Base-by-base conservation (phyloP, 768 basidiomycete genomes). In the Mycena latifolia region DNA sequence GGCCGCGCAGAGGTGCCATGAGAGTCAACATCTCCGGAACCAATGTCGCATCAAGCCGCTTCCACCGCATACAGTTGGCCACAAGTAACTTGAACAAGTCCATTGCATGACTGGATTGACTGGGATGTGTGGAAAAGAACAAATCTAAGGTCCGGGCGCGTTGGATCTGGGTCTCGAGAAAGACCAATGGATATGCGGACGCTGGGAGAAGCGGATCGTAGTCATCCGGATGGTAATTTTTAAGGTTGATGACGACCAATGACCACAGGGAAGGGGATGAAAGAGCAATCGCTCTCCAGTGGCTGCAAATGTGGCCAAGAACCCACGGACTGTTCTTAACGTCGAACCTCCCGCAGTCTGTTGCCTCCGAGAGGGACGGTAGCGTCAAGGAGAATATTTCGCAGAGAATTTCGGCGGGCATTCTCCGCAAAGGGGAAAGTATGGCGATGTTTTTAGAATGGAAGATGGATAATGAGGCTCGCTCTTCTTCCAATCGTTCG, bases 351-450 rank as follows among this genome's bases (percentile, higher is more conserved):
- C 31, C 31, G 31, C 6, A 33, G 11, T 33, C 31, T 33, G 31
- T 11, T 33, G 31, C 11, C 11, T 33, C 31, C 31, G 5, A 11
- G 6, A 6, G 6, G 31, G 31, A 33, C 11, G 31, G 31, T 11
- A 33, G 11, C 31, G 31, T 33, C 31, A 33, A 11, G 31, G 31
- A 33, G 37, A 64, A 64, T 51, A 64, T 57, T 39, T 64, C 63
- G 48, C 31, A 15, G 14, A 64, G 29, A 17, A 64, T 14, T 41
- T 64, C 63, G 15, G 63, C 24, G 8, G 63, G 63, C 48, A 64
- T 64, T 15, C 63, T n/a, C 33, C 61, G 45, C 17, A n/a, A n/a
- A 62, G 53, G 2, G 53, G 53, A 12, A 1, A 62, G 33, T 1
- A 55, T 54, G 22, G 61, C 53, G 22, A 6, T n/a, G 27, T 43